Conservation (phyloP, 371 early-diverging fungal species). For the Mortierella sp. region DNA sequence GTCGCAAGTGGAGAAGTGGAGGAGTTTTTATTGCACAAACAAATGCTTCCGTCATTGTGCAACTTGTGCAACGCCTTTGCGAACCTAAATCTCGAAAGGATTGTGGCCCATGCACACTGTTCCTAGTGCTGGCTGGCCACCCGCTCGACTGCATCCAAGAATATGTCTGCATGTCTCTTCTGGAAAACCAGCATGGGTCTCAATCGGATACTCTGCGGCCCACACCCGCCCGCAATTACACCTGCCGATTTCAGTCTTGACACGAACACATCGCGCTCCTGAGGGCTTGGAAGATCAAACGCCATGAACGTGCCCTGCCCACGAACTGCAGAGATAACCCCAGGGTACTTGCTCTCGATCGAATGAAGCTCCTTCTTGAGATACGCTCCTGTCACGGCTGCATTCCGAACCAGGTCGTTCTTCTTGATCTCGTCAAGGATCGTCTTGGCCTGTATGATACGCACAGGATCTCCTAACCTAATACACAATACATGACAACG, state of each 20-base stretch:
- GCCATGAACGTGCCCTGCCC: slow-evolving; percentile 78
- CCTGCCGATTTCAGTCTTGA: slow-evolving; percentile 68
- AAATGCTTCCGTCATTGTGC: too few relatives aligned
- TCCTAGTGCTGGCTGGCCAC: slow-evolving; percentile 10
- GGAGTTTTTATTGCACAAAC: too few relatives aligned
- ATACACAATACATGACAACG: neutral
- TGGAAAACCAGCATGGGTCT: slow-evolving; percentile 81
- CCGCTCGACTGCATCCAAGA: slow-evolving; percentile 68
- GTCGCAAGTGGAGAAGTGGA: too few relatives aligned
- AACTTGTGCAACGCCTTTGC: too few relatives aligned
- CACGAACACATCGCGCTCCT: slow-evolving; percentile 64
- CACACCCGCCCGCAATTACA: slow-evolving; percentile 80
- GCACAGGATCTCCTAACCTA: slow-evolving; percentile 76
- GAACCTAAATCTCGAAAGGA: too few relatives aligned
- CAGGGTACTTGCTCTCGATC: slow-evolving; percentile 58
- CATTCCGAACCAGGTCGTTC: slow-evolving; percentile 65
- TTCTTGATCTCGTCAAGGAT: slow-evolving; percentile 69
- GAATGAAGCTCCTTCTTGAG: slow-evolving; percentile 58
- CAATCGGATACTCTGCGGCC: slow-evolving; percentile 70
- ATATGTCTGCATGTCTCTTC: slow-evolving; percentile 75
- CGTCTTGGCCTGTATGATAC: slow-evolving; percentile 73
- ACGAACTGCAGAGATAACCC: slow-evolving; percentile 61
- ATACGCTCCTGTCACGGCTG: slow-evolving; percentile 66
- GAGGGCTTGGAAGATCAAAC: slow-evolving; percentile 68
- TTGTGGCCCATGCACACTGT: neutral